Conservation (phyloP, 139 green algal species). For the Tetradesmus lagerheimii region DNA sequence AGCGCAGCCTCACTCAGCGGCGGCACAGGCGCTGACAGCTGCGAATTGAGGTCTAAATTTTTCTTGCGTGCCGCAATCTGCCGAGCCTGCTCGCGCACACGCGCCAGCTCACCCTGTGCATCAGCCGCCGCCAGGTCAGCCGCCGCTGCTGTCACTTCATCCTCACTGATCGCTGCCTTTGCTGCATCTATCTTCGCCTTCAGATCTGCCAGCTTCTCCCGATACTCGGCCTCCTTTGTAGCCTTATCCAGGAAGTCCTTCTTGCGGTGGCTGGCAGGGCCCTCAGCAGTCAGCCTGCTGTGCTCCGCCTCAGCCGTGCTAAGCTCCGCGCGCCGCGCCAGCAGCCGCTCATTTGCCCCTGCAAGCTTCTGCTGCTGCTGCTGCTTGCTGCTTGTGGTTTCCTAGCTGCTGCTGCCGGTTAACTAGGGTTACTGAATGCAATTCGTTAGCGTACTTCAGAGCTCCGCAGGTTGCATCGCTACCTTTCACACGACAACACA, state of each 20-base stretch:
- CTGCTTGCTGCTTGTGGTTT: too few relatives aligned
- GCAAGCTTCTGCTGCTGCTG: constrained; percentile 49
- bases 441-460: too few relatives aligned
- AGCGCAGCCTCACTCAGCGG: constrained; percentile 1
- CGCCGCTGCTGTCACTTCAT: constrained; percentile 43
- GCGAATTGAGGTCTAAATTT: constrained; percentile 58
- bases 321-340: constrained; percentile 58
- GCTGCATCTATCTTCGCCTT: constrained; percentile 46
- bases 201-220: constrained; percentile 76
- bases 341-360: constrained; percentile 62
- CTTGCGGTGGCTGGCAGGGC: constrained; percentile 79
- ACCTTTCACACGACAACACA: too few relatives aligned
- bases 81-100: constrained; percentile 58
- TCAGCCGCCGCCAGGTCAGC: constrained; percentile 45
- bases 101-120: constrained; percentile 53
- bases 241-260: constrained; percentile 82
- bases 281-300: constrained; percentile 64
- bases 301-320: constrained; percentile 72
- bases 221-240: constrained; percentile 88
- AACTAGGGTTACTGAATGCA: too few relatives aligned
- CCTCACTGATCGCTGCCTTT: constrained; percentile 20
- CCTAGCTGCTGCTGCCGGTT: too few relatives aligned
- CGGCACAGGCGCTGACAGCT: constrained; percentile 39
- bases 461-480: too few relatives aligned
- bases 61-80: constrained; percentile 61